Evolutionary conservation across 2,329 filamentous ascomycete genomes (phyloP).

Genomic region (Cryphonectria parasitica): DNA sequence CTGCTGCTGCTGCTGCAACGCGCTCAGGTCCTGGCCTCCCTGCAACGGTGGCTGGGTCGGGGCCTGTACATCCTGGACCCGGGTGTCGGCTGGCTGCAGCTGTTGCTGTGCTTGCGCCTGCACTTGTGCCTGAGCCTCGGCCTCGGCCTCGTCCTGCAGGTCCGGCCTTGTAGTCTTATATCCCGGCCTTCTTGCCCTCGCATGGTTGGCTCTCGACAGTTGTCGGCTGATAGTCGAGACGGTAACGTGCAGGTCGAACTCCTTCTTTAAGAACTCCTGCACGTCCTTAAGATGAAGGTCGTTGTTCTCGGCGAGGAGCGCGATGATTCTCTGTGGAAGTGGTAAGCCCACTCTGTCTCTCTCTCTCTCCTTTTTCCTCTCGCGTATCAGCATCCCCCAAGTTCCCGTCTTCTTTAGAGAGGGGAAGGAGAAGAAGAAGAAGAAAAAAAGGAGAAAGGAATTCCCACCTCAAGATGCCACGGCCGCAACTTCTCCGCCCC

Average conservation of each 20-base stretch:
- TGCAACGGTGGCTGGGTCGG: not conserved
- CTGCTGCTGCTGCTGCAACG: not conserved
- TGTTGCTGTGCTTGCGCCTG: slow-evolving; percentile 7
- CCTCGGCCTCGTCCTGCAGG: slow-evolving; percentile 15
- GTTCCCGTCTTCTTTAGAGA: no score
- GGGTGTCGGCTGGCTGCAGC: not conserved
- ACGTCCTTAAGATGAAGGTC: slow-evolving; percentile 26
- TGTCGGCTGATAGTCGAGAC: slow-evolving; percentile 28
- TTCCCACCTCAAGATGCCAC: slow-evolving; percentile 29
- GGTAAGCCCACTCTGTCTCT: not conserved
- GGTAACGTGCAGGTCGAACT: slow-evolving; percentile 28
- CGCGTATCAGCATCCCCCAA: not conserved
- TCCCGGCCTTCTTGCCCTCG: slow-evolving; percentile 24
- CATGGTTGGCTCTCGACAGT: slow-evolving; percentile 24
- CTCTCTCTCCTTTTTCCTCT: no score
- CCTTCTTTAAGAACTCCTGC: slow-evolving; percentile 24
- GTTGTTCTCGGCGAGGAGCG: slow-evolving; percentile 26
- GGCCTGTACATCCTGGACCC: not conserved
- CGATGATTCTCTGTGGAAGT: slow-evolving; percentile 24
- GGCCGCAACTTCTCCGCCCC: slow-evolving; percentile 27
- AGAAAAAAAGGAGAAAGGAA: not conserved
- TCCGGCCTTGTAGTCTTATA: slow-evolving; percentile 29
- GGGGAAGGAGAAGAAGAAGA: not conserved
- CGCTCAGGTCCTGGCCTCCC: not conserved
- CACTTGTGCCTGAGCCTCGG: not conserved